Evolutionary conservation across 129 eudicot species (phyloP).

Genomic region (Artemisia argyi): DNA sequence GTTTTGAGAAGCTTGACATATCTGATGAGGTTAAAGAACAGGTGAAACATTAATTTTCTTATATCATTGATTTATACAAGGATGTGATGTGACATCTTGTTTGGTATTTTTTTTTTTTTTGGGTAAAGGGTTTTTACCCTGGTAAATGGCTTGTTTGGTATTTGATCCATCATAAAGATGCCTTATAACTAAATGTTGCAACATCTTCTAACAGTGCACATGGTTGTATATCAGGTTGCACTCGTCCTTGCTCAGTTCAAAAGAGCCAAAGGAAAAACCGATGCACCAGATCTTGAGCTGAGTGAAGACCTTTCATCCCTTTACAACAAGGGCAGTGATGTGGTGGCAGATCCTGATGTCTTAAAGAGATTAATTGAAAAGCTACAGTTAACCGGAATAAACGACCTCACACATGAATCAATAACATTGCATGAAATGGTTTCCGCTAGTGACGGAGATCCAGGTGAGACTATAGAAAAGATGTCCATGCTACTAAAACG

Average conservation of each 20-base stretch:
- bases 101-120: no score
- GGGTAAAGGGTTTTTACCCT: no score
- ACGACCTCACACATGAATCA: conserved; percentile 87
- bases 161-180: no score
- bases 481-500: conserved; percentile 77
- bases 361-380: conserved; percentile 71
- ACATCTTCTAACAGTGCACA: conserved; percentile 61
- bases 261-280: conserved; percentile 88
- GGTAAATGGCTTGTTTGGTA: no score
- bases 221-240: conserved; percentile 71
- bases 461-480: conserved; percentile 80
- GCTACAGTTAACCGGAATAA: conserved; percentile 65
- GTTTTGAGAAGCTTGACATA: conserved; percentile 73
- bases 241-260: conserved; percentile 87
- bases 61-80: not conserved
- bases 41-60: conserved; percentile 33
- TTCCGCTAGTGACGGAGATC: conserved; percentile 61
- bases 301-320: conserved; percentile 65
- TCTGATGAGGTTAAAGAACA: conserved; percentile 96
- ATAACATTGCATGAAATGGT: conserved; percentile 94
- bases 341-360: conserved; percentile 51
- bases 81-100: no score
- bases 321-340: conserved; percentile 50
- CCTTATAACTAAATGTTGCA: no score
- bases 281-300: conserved; percentile 66